Base-by-base conservation (phyloP, 768 basidiomycete genomes). In the Tephrocybe rancida region DNA sequence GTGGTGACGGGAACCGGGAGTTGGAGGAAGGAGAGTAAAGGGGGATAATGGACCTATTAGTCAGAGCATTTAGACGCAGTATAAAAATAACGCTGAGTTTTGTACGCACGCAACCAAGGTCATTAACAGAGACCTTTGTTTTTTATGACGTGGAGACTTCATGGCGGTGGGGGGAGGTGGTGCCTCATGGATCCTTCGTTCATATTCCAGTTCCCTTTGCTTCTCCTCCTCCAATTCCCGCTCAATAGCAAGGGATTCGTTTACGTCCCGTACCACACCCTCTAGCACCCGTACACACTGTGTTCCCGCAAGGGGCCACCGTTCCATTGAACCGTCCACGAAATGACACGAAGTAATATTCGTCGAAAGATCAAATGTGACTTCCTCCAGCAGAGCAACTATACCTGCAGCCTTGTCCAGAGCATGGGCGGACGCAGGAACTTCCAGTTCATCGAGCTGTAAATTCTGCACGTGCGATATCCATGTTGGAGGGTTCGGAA, bases 101-200 rank as follows among this genome's bases (percentile, higher is more conserved):
- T 72, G 44, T 70, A 85, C 78, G 47, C 70, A 86, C 78, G 84
- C 79, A 54, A 90, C 82, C 35, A 91, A 71, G 6, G 85, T 80
- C 79, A 85, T 87, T 44, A 89, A 73, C 54, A 90, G 64, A 14
- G 89, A 90, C 39, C 84, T 77, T 60, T 87, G 84, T 59, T 83
- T 87, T 70, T 86, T 88, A 59, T 89, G 86, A 57, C 79, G 81
- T 37, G 71, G 62, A 3, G 59, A 59, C 61, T 74, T 80, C 38
- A 41, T n/a, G n/a, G n/a, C 21, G 16, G 61, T 61, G 35, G 72
- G 47, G 46, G 63, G 60, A 8, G 67, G 60, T 32, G 70, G 60
- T 27, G 38, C 45, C 57, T 65, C 61, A 48, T 57, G 49, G 52
- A 59, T 55, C 22, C 43, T 57, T 30, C 49, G 38, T 63, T 64